Evolutionary conservation across 495 filamentous ascomycete genomes (phyloP), one percentile per base, ranked within the genome.

Genomic region (Penicillium taxi): DNA sequence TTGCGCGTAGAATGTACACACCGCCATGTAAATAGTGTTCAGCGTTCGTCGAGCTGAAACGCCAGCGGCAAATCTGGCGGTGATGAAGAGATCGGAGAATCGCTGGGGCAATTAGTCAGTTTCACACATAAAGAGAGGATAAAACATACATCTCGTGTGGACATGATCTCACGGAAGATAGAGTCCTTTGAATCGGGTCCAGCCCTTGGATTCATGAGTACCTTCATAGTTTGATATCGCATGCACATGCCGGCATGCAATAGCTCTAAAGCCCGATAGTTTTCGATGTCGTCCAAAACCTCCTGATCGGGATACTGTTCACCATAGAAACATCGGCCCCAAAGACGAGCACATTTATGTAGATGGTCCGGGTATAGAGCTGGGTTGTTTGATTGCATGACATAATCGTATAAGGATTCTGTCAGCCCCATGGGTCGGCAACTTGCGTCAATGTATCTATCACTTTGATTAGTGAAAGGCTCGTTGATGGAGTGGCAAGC

Each of bases 1-100:
- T 28, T 69, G 56, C 2, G 60, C 59, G 30, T 71, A 66, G 27
- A 66, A 70, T 13, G 58, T 61, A 26, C 53, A 58, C 5, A 67
- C 65, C 16, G 61, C 68, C 59, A 68, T 67, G 21, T 68, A 63
- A 17, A 69, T 59, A n/a, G 69, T 74, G 39, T 62, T 56, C 14
- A 68, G 44, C 3, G 64, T 59, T 13, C 70, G 61, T 16, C 67
- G 56, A 16, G 55, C 52, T 3, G 57, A 64, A 28, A 48, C 41
- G 1, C 48, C 36, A 0, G 52, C 49, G n/a, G 63, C 50, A 21
- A 63, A 60, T 34, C 53, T 63, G n/a, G 63, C 61, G 4, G 63
- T 67, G 25, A 67, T 52, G 24, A 67, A 63, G n/a, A 67, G 50
- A 37, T 67, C 63, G 20, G 61, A 61, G 16, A 47, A 67, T 55